Percentiles rank a stretch among this genome's conserved stretches.
These are phyloP conservation scores for Wallacemonas sp. DNA, from an alignment of 208 protist genomes.

Conservation along the genomic window DNA sequence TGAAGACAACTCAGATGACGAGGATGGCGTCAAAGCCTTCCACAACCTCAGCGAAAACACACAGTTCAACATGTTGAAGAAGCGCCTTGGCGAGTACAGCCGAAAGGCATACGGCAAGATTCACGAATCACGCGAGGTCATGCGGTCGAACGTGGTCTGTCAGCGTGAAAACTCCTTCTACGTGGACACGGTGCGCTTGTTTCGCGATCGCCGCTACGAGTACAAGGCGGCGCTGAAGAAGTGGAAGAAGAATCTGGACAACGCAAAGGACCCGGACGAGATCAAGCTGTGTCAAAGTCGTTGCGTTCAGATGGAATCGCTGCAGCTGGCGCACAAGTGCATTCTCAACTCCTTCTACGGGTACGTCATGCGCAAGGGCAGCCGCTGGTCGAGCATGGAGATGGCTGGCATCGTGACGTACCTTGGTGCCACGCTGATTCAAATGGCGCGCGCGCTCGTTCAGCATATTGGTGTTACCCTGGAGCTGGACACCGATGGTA, in stretches of 20 bases:
- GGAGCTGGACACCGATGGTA: slow-evolving; percentile 99
- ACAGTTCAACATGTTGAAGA: slow-evolving; percentile 93
- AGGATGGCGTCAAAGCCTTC: slow-evolving; percentile 62
- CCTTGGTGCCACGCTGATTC: slow-evolving; percentile 99
- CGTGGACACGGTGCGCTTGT: slow-evolving; percentile 98
- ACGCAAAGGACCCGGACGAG: slow-evolving; percentile 83
- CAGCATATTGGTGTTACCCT: slow-evolving; percentile 98
- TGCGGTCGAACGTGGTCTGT: slow-evolving; percentile 96
- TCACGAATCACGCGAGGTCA: slow-evolving; percentile 91
- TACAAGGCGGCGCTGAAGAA: slow-evolving; percentile 98
- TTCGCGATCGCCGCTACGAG: slow-evolving; percentile 99
- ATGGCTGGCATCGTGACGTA: slow-evolving; percentile 99
- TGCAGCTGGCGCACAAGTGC: slow-evolving; percentile 99
- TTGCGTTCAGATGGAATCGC: slow-evolving; percentile 99
- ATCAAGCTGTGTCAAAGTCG: slow-evolving; percentile 88
- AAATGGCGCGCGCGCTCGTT: slow-evolving; percentile 95
- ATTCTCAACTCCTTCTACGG: slow-evolving; percentile 99
- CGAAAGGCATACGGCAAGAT: slow-evolving; percentile 97
- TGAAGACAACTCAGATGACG: slow-evolving; percentile 32
- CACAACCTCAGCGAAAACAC: slow-evolving; percentile 89
- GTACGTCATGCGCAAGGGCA: slow-evolving; percentile 98
- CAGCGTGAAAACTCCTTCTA: slow-evolving; percentile 99
- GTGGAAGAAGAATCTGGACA: slow-evolving; percentile 92
- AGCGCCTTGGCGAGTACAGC: slow-evolving; percentile 96
- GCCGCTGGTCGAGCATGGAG: slow-evolving; percentile 99